Evolutionary conservation across 108 stramenopile genomes (phyloP).

Genomic region (Chaetoceros muelleri): DNA sequence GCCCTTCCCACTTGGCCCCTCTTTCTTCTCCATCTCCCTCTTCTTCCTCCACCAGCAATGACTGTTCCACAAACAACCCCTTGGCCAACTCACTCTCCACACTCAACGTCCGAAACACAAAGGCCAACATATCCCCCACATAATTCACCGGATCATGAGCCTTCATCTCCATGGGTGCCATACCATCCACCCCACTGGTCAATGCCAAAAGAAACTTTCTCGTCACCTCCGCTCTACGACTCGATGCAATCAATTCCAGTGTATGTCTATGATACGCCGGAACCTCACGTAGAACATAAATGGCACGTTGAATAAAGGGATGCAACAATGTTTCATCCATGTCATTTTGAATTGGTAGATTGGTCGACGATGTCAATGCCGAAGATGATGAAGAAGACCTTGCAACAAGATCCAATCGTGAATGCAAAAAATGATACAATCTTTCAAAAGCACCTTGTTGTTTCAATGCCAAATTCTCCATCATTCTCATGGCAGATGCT

Average conservation of each 20-base stretch:
- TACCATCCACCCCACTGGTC: constrained; percentile 58
- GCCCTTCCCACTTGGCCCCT: not conserved
- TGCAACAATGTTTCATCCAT: constrained; percentile 63
- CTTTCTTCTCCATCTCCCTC: constrained; percentile 1
- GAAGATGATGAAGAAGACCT: not conserved
- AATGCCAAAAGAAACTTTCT: constrained; percentile 70
- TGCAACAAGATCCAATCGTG: constrained; percentile 34
- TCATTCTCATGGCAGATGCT: constrained; percentile 71
- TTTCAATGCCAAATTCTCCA: constrained; percentile 64
- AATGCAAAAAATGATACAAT: constrained; percentile 74
- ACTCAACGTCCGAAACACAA: constrained; percentile 58
- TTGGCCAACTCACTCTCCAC: constrained; percentile 72
- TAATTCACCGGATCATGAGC: constrained; percentile 83
- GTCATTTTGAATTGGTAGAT: constrained; percentile 32
- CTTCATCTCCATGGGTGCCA: constrained; percentile 71
- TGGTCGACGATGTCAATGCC: constrained; percentile 5
- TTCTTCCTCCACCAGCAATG: constrained; percentile 9
- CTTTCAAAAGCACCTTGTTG: constrained; percentile 83
- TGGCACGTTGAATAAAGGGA: constrained; percentile 43
- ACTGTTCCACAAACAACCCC: constrained; percentile 23
- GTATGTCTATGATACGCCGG: constrained; percentile 65
- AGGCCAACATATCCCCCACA: constrained; percentile 83
- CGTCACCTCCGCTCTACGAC: constrained; percentile 62
- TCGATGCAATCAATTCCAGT: constrained; percentile 58
- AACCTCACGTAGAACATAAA: constrained; percentile 50